Percentiles rank a stretch among this genome's conserved stretches.
phyloP scores from a whole-genome alignment of 805 yeast genomes.

The Lipomyces starkeyi region DNA sequence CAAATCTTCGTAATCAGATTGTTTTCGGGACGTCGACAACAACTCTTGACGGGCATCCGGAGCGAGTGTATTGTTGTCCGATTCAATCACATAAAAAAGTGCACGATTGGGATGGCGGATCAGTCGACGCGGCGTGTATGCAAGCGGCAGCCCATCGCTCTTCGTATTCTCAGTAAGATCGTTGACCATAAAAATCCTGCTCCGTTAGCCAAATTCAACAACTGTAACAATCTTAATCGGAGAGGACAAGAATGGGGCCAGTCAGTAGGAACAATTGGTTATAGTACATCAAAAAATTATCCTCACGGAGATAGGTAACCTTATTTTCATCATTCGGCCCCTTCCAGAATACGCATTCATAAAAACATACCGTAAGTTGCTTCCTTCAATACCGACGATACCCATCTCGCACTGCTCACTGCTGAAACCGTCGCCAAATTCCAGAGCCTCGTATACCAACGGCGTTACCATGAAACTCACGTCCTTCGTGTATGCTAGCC shows the following conservation, averaged over 20 bases:
- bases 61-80: constrained; percentile 50
- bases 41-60: constrained; percentile 27
- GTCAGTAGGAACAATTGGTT: constrained; percentile 39
- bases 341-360: constrained; percentile 41
- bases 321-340: constrained; percentile 33
- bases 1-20: constrained; percentile 46
- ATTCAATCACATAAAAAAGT: constrained; percentile 52
- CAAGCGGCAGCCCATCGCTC: constrained; percentile 51
- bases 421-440: constrained; percentile 58
- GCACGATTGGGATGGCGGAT: constrained; percentile 37
- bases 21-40: constrained; percentile 33
- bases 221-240: neutral
- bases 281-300: constrained; percentile 13
- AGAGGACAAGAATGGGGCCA: neutral
- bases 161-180: constrained; percentile 41
- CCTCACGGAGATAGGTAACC: constrained; percentile 30
- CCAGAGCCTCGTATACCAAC: constrained; percentile 49
- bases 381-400: constrained; percentile 63
- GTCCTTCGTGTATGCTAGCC: constrained; percentile 56
- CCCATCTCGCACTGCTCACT: constrained; percentile 71
- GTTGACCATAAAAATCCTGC: constrained; percentile 39
- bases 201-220: constrained; percentile 7
- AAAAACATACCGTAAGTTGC: constrained; percentile 49
- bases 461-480: constrained; percentile 55
- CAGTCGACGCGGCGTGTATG: constrained; percentile 59